Conservation (phyloP, 2,329 filamentous ascomycete species). For the Beauveria varroae region DNA sequence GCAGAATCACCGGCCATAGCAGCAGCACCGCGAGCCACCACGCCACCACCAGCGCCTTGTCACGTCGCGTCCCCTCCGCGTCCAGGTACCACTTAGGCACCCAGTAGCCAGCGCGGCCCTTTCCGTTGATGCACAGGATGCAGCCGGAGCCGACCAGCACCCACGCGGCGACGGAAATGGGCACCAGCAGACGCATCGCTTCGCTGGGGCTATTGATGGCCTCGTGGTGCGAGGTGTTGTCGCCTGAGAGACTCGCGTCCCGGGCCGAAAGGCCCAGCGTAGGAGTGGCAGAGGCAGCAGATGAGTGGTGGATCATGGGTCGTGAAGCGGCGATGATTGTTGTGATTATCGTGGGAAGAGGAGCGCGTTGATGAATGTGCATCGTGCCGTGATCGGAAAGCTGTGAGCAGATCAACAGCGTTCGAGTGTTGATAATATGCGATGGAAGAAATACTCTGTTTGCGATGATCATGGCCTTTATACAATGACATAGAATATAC, state of each 20-base stretch:
- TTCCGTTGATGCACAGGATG: slow-evolving; percentile 24
- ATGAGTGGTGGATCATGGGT: neutral
- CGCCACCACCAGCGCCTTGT: slow-evolving; percentile 17
- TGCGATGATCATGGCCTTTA: neutral
- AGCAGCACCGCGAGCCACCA: slow-evolving; percentile 25
- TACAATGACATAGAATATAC: neutral
- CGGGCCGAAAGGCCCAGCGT: no score
- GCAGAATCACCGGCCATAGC: slow-evolving; percentile 51
- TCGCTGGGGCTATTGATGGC: neutral
- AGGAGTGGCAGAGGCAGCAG: no score
- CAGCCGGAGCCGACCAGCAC: slow-evolving; percentile 24
- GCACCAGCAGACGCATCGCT: slow-evolving; percentile 16
- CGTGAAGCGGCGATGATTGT: neutral
- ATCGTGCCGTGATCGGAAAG: neutral
- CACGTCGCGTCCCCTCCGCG: slow-evolving; percentile 14
- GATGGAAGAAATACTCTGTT: neutral
- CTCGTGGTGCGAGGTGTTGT: neutral
- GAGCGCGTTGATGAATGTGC: neutral
- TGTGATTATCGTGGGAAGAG: neutral
- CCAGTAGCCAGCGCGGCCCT: slow-evolving; percentile 23
- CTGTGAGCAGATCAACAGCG: neutral
- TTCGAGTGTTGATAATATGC: neutral
- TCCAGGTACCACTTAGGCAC: slow-evolving; percentile 28
- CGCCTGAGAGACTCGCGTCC: neutral
- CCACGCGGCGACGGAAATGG: slow-evolving; percentile 22